phyloP scores from a whole-genome alignment of 2,329 filamentous ascomycete species.

The Sporothrix protearum region DNA sequence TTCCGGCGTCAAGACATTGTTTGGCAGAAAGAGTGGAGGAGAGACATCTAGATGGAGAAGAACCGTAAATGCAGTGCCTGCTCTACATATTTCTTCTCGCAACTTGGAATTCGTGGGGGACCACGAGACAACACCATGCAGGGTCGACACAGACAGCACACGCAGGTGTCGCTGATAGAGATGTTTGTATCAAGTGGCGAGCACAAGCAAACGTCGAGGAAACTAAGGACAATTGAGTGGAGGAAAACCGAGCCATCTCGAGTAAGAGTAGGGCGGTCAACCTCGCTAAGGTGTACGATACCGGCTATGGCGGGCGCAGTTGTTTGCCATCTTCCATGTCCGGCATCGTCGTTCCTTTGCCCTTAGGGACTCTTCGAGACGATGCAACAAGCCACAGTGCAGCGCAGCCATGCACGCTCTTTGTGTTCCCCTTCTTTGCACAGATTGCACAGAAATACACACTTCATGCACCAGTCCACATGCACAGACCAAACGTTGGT shows the following conservation, averaged over 20 bases:
- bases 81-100: neutral
- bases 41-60: neutral
- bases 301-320: neutral
- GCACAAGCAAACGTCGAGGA: neutral
- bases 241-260: neutral
- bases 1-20: neutral
- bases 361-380: neutral
- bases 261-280: neutral
- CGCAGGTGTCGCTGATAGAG: neutral
- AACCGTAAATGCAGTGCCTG: neutral
- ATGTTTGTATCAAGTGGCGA: neutral
- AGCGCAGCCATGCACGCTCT: neutral
- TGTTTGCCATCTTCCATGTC: neutral
- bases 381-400: conserved; percentile 2
- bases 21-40: no score
- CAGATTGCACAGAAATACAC: neutral
- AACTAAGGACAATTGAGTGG: neutral
- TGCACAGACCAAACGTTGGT: neutral
- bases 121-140: neutral
- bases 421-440: neutral
- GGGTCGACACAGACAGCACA: neutral
- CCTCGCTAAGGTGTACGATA: neutral
- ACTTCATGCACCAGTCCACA: neutral
- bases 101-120: neutral
- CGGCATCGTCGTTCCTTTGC: no score